Base-by-base conservation (phyloP, 352 stramenopile species). In the Elongisporangium anandrum region DNA sequence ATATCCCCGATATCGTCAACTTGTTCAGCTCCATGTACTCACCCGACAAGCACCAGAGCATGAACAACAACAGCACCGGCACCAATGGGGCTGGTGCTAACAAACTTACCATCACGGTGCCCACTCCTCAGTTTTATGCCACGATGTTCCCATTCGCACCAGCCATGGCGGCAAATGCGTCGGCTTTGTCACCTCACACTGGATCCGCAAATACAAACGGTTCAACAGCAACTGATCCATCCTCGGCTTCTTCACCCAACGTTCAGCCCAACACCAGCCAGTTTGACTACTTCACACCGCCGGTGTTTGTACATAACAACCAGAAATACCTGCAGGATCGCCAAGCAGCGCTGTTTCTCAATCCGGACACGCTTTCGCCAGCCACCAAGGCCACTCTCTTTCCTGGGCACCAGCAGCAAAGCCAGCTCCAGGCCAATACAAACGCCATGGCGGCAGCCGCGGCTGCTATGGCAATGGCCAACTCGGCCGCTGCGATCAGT, bases 11-110 rank as follows among this genome's bases (percentile, higher is more conserved):
- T 23, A 85, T 91, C 24, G 70, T 90, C 17, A 79, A 74, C 52
- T 57, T 93, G 54, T 89, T 89, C 48, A 89, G 70, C 61, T 79
- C 81, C 2, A 85, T 91, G 50, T 82, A 90, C 61, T 81, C 75
- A 9, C 73, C 75, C 13, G 61, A 54, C 39, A 50, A 20, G 34
- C 55, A 29, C 49, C 59, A 19, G 15, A 65, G 17, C 54, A 22
- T 16, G 50, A 57, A 23, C 60, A 67, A 22, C 61, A 72, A 21
- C 55, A 66, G 54, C 20, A 50, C 0, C 57, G 63, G 49, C 65
- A 72, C 39, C 29, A 67, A 45, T 56, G 49, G 15, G 19, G 54
- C 29, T 19, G 16, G 23, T 47, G 13, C 50, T 54, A 60, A 59
- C 54, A 24, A n/a, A 20, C 56, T 65, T 13, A 75, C 50, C 38